phyloP scores from a whole-genome alignment of 2,329 filamentous ascomycete genomes.

The Zasmidium cellare region DNA sequence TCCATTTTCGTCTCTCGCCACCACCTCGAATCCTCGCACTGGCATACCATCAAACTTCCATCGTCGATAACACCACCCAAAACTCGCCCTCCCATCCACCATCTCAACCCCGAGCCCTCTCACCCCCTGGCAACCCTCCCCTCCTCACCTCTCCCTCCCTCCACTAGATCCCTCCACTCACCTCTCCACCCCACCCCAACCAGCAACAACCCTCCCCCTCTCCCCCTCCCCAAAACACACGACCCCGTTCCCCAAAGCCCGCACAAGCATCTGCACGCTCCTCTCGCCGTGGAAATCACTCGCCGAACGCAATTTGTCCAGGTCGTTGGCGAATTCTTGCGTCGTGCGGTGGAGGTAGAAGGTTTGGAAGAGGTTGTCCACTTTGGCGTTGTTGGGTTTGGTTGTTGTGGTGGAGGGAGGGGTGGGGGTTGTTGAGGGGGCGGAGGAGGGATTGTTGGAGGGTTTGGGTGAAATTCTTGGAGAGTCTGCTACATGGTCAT shows the following conservation, averaged over 20 bases:
- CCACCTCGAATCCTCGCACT: too few relatives aligned
- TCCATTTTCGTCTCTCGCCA: too few relatives aligned
- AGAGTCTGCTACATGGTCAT: too few relatives aligned
- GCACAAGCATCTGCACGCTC: conserved; percentile 62
- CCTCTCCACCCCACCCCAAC: not conserved
- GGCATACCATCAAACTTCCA: too few relatives aligned
- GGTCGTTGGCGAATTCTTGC: conserved; percentile 70
- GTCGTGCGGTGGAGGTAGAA: conserved; percentile 71
- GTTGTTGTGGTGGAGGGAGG: not conserved
- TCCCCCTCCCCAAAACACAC: conserved; percentile 60
- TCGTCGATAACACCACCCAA: too few relatives aligned
- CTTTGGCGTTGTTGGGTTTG: conserved; percentile 6
- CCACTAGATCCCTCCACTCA: not conserved
- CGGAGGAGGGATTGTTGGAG: too few relatives aligned
- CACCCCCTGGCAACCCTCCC: too few relatives aligned
- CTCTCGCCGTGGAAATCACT: conserved; percentile 69
- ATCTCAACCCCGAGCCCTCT: too few relatives aligned
- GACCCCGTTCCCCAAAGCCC: conserved; percentile 68
- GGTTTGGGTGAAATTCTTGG: too few relatives aligned
- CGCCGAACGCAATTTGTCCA: conserved; percentile 67
- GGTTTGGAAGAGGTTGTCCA: conserved; percentile 53
- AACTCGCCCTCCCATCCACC: too few relatives aligned
- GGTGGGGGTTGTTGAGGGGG: not conserved
- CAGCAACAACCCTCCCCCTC: conserved; percentile 42
- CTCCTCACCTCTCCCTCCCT: not conserved